Base-by-base conservation (phyloP, 169 alveolate genomes). In the Miamiensis avidus region DNA sequence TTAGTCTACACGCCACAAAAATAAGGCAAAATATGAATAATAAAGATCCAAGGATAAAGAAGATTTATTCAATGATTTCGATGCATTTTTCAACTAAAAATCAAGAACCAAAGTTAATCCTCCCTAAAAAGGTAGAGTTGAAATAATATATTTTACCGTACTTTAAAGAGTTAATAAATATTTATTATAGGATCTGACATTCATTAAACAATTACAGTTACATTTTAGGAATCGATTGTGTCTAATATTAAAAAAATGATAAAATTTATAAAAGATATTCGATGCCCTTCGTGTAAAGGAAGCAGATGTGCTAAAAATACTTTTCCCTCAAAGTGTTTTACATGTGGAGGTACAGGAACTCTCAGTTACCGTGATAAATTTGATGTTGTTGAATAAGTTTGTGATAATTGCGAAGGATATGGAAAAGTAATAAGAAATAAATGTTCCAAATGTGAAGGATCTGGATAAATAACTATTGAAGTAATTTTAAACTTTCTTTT, bases 341-440 rank as follows among this genome's bases (percentile, higher is more conserved):
- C 84, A 15, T 79, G 84, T 79, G 84, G 84, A 6, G 84, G 84
- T 16, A 25, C 84, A 49, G 84, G 84, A 16, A 79, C 49, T 64
- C 1, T 79, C 16, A 34, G 30, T 34, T 20, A 34, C 31, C 31
- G 31, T 6, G 75, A 65, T 0, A 79, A 49, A n/a, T 30, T n/a
- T 15, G 34, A 65, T 15, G 29, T 49, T 29, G 29, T 20, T 29
- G 84, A 79, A 28, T 79, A 34, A 28, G 65, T 79, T 31, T 79
- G 84, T 79, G 73, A 65, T 20, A 33, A 65, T 27, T 79, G 84
- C n/a, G 84, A 79, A 34, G 84, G 84, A 0, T 79, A 49, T 79
- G 84, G 84, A 15, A 79, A 79, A 64, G 76, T 79, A 27, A 74
- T 79, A n/a, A 79, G 64, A 79, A 25, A 79, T 79, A 79, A 79